Percentiles rank a stretch among this genome's conserved stretches.
These are phyloP conservation scores for Hypoxylon fragiforme DNA, from an alignment of 495 filamentous ascomycete species.

Conservation along the genomic window DNA sequence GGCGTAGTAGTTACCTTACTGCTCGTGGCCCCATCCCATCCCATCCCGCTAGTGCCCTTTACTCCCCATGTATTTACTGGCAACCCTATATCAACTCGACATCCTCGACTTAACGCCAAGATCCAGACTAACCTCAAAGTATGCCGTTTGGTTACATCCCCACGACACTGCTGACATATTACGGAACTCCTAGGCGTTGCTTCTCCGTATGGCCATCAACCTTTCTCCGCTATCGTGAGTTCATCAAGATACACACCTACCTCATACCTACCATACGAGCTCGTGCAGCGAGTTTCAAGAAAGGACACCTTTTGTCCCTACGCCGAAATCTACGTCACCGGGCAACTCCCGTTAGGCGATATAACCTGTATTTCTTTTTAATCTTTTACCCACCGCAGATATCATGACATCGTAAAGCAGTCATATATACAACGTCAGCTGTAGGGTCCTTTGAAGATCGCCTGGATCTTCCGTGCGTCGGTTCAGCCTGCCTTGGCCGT, in stretches of 20 bases:
- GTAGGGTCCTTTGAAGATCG: slow-evolving; percentile 16
- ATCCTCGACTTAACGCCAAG: slow-evolving; percentile 20
- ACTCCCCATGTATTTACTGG: slow-evolving; percentile 7
- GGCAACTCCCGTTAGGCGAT: no score
- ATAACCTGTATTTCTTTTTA: no score
- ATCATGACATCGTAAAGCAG: slow-evolving; percentile 2
- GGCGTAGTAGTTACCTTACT: no score
- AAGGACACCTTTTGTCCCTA: no score
- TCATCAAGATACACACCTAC: slow-evolving; percentile 27
- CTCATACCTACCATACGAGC: no score
- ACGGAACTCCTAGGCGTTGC: slow-evolving; percentile 11
- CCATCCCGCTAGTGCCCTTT: slow-evolving; percentile 12
- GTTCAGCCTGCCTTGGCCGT: slow-evolving; percentile 12
- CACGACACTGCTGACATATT: slow-evolving; percentile 15
- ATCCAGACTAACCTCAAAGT: slow-evolving; percentile 12
- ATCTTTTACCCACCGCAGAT: no score
- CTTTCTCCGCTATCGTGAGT: slow-evolving; percentile 21
- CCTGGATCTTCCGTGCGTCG: slow-evolving; percentile 29
- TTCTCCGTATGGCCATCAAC: no score
- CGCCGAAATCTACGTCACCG: no score
- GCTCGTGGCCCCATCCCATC: no score
- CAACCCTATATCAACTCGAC: slow-evolving; percentile 12
- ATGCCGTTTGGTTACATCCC: slow-evolving; percentile 17
- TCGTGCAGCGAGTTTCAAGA: no score
- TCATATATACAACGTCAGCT: slow-evolving; percentile 6